Conservation (phyloP, 2,329 filamentous ascomycete species). For the Ophiostoma ulmi region DNA sequence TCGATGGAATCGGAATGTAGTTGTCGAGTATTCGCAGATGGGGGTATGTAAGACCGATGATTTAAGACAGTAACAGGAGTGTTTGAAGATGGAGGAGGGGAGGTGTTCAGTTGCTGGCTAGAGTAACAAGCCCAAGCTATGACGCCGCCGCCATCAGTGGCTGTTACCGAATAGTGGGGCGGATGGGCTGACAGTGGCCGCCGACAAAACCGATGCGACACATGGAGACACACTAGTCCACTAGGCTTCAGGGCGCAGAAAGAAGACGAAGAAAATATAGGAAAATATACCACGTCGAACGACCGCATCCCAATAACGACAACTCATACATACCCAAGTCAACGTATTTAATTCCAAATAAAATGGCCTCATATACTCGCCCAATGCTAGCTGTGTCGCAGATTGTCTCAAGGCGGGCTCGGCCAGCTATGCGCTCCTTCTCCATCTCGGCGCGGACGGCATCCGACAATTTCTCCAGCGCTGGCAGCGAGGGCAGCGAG, state of each 20-base stretch:
- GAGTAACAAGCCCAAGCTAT: constrained; percentile 13
- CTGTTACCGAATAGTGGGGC: constrained; percentile 9
- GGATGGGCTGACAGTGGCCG: neutral
- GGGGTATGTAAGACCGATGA: neutral
- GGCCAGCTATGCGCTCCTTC: neutral
- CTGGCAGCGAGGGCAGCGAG: neutral
- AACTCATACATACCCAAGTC: neutral
- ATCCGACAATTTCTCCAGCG: neutral
- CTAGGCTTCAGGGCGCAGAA: neutral
- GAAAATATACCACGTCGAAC: neutral
- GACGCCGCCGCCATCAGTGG: constrained; percentile 12
- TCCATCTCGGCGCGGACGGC: neutral
- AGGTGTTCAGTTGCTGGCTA: neutral
- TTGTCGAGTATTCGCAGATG: neutral
- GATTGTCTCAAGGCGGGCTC: neutral
- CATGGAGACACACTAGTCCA: neutral
- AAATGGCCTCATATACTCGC: neutral
- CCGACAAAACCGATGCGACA: constrained; percentile 12
- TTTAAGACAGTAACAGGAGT: neutral
- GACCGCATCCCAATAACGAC: neutral
- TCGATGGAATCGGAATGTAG: neutral
- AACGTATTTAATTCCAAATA: neutral
- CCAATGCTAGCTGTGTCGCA: neutral
- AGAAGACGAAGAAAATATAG: neutral
- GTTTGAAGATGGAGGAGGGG: constrained; percentile 11